Percentiles rank a stretch among this genome's conserved stretches.
phyloP scores from a whole-genome alignment of 176 grass and related monocot genomes.

The Leersia perrieri region DNA sequence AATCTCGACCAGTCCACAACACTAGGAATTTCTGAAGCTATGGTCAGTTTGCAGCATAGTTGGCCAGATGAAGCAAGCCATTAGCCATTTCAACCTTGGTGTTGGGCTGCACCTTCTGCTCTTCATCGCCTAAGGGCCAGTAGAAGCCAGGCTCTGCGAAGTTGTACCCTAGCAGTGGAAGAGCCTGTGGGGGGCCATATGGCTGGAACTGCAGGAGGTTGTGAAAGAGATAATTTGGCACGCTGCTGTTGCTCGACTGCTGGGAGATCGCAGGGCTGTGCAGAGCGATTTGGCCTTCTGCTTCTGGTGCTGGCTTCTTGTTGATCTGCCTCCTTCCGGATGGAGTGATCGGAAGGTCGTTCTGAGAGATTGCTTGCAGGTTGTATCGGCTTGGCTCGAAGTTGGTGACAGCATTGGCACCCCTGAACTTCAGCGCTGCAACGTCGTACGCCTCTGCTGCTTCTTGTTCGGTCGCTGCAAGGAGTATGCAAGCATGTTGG shows the following conservation, averaged over 20 bases:
- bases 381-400: slow-evolving; percentile 80
- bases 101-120: slow-evolving; percentile 46
- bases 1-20: slow-evolving; percentile 1
- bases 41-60: slow-evolving; percentile 17
- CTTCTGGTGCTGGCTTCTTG: slow-evolving; percentile 14
- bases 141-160: slow-evolving; percentile 36
- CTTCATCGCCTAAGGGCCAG: slow-evolving; percentile 28
- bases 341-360: slow-evolving; percentile 62
- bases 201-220: slow-evolving; percentile 44
- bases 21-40: not conserved
- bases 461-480: slow-evolving; percentile 79
- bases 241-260: slow-evolving; percentile 29
- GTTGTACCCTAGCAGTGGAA: slow-evolving; percentile 24
- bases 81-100: slow-evolving; percentile 32
- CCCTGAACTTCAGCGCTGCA: slow-evolving; percentile 89
- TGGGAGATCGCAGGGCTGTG: slow-evolving; percentile 14
- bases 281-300: slow-evolving; percentile 11
- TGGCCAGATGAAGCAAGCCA: slow-evolving; percentile 49
- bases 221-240: slow-evolving; percentile 35
- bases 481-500: not conserved
- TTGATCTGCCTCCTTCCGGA: slow-evolving; percentile 31
- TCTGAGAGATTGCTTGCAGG: slow-evolving; percentile 60
- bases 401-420: slow-evolving; percentile 80
- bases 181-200: slow-evolving; percentile 26
- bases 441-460: slow-evolving; percentile 95